Conservation (phyloP, 805 yeast species). For the Barnettozyma populi region DNA sequence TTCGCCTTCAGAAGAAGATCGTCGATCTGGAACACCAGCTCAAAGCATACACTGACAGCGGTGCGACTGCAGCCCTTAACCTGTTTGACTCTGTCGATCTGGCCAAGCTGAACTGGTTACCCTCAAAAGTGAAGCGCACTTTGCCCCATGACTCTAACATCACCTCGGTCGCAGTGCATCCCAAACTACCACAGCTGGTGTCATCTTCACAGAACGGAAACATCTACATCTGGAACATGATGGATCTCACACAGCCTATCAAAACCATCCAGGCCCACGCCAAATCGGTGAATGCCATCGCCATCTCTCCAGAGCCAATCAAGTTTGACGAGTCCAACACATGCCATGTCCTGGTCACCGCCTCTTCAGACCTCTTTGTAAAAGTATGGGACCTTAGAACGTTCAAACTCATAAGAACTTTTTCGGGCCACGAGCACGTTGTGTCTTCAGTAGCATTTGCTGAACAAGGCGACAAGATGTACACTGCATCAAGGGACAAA, state of each 20-base stretch:
- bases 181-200: conserved; percentile 57
- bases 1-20: conserved; percentile 69
- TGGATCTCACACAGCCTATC: conserved; percentile 56
- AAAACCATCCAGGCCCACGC: conserved; percentile 70
- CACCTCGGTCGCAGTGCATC: conserved; percentile 66
- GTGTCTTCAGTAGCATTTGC: conserved; percentile 60
- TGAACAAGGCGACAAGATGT: conserved; percentile 33
- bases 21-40: conserved; percentile 63
- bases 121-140: conserved; percentile 22
- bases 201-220: conserved; percentile 66
- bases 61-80: conserved; percentile 2
- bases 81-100: conserved; percentile 10
- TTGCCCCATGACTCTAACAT: conserved; percentile 42
- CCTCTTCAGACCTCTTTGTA: conserved; percentile 47
- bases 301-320: conserved; percentile 44
- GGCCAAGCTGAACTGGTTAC: conserved; percentile 22
- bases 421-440: conserved; percentile 85
- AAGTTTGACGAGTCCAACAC: conserved; percentile 16
- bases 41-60: conserved; percentile 13
- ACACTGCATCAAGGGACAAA: conserved; percentile 61
- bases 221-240: conserved; percentile 64
- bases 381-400: conserved; percentile 66
- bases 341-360: conserved; percentile 35
- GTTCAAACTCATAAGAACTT: conserved; percentile 50
- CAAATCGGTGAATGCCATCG: conserved; percentile 53